Conservation (phyloP, 148 eudicot species). For the Rhododendron williamsianum region DNA sequence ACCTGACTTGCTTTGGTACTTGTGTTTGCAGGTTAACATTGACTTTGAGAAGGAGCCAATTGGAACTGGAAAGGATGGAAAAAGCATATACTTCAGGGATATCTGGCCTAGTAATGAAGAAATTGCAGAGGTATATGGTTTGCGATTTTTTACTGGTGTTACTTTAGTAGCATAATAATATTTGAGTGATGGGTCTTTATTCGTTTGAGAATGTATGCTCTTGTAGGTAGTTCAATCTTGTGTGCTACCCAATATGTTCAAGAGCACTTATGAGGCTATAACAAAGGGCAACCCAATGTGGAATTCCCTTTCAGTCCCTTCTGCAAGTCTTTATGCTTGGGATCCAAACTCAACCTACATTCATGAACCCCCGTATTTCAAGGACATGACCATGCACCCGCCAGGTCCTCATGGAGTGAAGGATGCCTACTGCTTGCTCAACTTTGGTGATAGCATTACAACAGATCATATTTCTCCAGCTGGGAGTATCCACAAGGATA, state of each 20-base stretch:
- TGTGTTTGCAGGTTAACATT: constrained; percentile 62
- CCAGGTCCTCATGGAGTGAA: constrained; percentile 87
- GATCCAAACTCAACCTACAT: constrained; percentile 79
- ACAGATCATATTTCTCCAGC: constrained; percentile 97
- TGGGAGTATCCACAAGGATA: constrained; percentile 88
- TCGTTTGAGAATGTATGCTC: neutral
- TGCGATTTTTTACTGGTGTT: neutral
- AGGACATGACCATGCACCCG: constrained; percentile 80
- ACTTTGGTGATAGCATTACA: constrained; percentile 90
- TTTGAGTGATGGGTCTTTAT: neutral
- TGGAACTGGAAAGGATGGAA: constrained; percentile 83
- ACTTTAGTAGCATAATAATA: neutral
- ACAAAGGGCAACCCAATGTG: constrained; percentile 91
- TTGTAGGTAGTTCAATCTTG: constrained; percentile 81
- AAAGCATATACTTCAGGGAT: constrained; percentile 66
- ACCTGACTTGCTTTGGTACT: neutral
- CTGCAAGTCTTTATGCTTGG: constrained; percentile 69
- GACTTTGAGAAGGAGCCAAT: constrained; percentile 92
- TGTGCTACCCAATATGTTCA: constrained; percentile 85
- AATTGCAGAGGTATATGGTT: constrained; percentile 56
- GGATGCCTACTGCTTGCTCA: constrained; percentile 86
- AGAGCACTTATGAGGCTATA: constrained; percentile 77
- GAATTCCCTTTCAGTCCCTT: constrained; percentile 73
- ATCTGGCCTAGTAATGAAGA: constrained; percentile 90
- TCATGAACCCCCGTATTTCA: constrained; percentile 89